A percentile compares a stretch with the other conserved stretches of the same genome.
Conservation (phyloP, 352 stramenopile genomes). For the Globisporangium radiosum region DNA sequence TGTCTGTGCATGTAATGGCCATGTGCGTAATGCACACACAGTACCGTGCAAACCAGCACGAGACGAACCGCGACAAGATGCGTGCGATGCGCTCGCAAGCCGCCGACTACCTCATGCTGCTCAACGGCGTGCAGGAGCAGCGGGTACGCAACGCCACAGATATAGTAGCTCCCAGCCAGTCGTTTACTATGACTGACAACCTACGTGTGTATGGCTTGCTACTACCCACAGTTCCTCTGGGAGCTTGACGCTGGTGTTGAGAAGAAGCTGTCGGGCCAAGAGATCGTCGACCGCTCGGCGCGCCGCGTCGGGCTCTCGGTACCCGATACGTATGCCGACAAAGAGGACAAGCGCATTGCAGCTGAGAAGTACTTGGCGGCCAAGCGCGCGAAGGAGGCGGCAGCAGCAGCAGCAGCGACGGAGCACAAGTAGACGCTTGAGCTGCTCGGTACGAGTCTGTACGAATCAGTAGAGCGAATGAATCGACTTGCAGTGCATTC, state of each 20-base stretch:
- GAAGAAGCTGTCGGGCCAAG: slow-evolving; percentile 52
- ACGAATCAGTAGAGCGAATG: too few relatives aligned
- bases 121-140: slow-evolving; percentile 67
- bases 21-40: slow-evolving; percentile 14
- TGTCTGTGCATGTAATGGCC: too few relatives aligned
- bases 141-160: slow-evolving; percentile 30
- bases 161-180: neutral
- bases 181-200: neutral
- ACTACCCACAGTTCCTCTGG: slow-evolving; percentile 45
- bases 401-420: slow-evolving; percentile 1
- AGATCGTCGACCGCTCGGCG: slow-evolving; percentile 75
- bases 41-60: slow-evolving; percentile 66
- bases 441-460: slow-evolving; percentile 5
- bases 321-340: slow-evolving; percentile 62
- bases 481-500: too few relatives aligned
- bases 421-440: slow-evolving; percentile 56
- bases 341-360: slow-evolving; percentile 40
- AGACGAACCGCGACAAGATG: slow-evolving; percentile 72
- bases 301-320: slow-evolving; percentile 70
- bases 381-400: slow-evolving; percentile 40
- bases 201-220: slow-evolving; percentile 1
- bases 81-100: slow-evolving; percentile 62
- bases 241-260: slow-evolving; percentile 64
- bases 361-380: slow-evolving; percentile 50
- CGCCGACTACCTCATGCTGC: slow-evolving; percentile 60